Base-by-base conservation (phyloP, 169 alveolate species). In the Ichthyophthirius multifiliis region DNA sequence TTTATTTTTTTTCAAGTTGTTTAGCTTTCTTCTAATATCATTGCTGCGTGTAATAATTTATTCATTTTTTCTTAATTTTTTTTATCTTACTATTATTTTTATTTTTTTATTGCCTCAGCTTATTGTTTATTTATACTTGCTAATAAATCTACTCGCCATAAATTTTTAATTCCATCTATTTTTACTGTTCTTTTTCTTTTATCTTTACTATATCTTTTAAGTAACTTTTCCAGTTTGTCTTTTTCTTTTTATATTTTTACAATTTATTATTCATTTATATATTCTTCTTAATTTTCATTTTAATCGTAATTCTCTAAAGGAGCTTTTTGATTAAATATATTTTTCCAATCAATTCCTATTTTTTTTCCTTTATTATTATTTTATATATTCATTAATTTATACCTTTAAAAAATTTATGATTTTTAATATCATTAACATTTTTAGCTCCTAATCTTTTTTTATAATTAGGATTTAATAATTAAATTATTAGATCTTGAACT, bases 321-420 rank as follows among this genome's bases (percentile, higher is more conserved):
- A 27, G 71, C 71, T 5, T 27, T 23, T 55, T 55, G 34, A 13
- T 16, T 55, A n/a, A 27, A 27, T 55, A 55, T 55, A 10, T 55
- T 55, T 12, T 55, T 39, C 71, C 71, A 55, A 27, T 55, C 23
- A 10, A 55, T 55, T 55, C 71, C 71, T 55, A 10, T 16, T 20
- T n/a, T 5, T 4, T 4, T 6, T 45, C 4, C 4, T 20, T 27
- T 27, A 3, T 18, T 1, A 27, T 27, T 55, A 3, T 27, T 55
- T 55, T 27, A 44, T 46, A 27, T 84, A 71, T 84, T 87, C 82
- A 27, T 3, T 4, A 9, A 43, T 81, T 79, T 41, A 89, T 86
- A 18, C 89, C 95, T 47, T 85, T 79, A 45, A 93, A 93, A 76
- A 90, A 93, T 20, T 88, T 86, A 77, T 93, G 96, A 0, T 84